Base-by-base conservation (phyloP, 2,329 filamentous ascomycete genomes). In the Claviceps capensis region DNA sequence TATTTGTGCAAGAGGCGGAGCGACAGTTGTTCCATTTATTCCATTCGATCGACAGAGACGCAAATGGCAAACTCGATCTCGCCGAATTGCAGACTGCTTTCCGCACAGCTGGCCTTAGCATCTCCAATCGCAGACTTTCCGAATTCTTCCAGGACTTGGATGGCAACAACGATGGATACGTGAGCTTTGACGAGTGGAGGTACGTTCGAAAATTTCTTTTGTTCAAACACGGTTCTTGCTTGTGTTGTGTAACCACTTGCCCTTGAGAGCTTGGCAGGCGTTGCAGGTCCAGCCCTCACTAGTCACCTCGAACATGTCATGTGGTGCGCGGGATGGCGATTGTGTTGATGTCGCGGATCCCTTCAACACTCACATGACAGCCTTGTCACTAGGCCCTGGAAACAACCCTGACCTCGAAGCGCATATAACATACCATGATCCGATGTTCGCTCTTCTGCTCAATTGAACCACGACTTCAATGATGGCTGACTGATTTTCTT, bases 141-240 rank as follows among this genome's bases (percentile, higher is more conserved):
- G 79, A 82, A 56, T 97, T 98, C 72, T 96, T 98, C 65, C 72
- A 79, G 57, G 85, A 95, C 65, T 85, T 98, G 61, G 93, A 98
- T 66, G 77, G 80, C 63, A 91, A 98, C 70, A 79, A 84, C 59
- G 90, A 98, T 66, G 89, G 89, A 47, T 81, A 73, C 57, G 95
- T 97, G 60, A 89, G 78, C 56, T 97, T 95, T 69, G 83, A 88
- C 58, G 93, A 98, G 76, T 97, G 93, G 93, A 84, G 91, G 91
- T 96, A 81, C 69, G 84, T 74, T 42, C 53, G n/a, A 16, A 37
- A 14, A 14, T 23, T 8, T 4, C 13, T 17, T 16, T 38, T 5
- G 11, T 11, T 19, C 30, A 34, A 11, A 26, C 19, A 43, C 5
- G 19, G 14, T 11, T 40, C 17, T 6, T 14, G 11, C 49, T 2